These are phyloP conservation scores for Syzygium syzygioides DNA, from an alignment of 441 rosid species.

Conservation along the genomic window DNA sequence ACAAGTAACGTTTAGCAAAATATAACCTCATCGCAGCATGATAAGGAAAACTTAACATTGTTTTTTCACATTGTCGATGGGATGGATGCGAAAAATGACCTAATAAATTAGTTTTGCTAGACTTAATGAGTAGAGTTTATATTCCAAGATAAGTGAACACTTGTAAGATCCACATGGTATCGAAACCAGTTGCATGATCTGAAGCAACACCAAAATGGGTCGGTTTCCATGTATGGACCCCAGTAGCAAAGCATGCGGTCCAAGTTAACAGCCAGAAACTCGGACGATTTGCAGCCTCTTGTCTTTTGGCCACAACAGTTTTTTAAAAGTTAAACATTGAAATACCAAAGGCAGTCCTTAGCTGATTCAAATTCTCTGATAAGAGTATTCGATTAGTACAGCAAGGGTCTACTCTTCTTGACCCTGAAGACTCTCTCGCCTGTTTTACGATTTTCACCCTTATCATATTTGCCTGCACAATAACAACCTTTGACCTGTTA, in stretches of 20 bases:
- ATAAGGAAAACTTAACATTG: background rate
- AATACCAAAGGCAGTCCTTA: background rate
- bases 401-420: background rate
- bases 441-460: background rate
- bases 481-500: background rate
- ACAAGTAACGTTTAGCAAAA: background rate
- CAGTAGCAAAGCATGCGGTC: background rate
- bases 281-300: background rate
- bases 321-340: background rate
- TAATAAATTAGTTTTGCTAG: background rate
- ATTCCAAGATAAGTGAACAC: background rate
- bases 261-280: background rate
- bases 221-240: background rate
- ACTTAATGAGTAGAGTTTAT: background rate
- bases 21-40: background rate
- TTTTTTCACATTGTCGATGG: background rate
- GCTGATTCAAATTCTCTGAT: background rate
- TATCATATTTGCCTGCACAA: background rate
- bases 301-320: background rate
- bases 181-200: background rate
- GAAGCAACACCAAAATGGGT: background rate
- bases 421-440: background rate
- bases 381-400: background rate
- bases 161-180: background rate
- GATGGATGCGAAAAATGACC: background rate